Percentiles rank a stretch among this genome's conserved stretches.
Conservation (phyloP, 345 rosid species). For the Boechera stricta region DNA sequence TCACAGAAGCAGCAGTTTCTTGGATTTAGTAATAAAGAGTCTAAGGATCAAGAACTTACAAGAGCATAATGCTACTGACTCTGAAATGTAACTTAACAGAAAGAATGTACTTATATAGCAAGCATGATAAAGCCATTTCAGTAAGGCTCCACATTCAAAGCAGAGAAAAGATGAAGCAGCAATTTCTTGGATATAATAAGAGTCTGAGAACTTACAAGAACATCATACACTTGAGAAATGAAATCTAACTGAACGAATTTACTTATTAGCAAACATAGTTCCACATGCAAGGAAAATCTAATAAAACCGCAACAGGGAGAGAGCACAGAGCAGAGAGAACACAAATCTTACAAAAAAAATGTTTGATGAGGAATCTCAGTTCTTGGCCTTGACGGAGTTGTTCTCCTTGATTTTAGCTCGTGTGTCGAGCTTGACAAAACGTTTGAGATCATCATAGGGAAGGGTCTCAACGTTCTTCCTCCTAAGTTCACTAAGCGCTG, state of each 20-base stretch:
- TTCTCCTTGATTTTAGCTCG: slow-evolving; percentile 84
- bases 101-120: background rate
- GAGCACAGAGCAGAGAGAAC: slow-evolving; percentile 1
- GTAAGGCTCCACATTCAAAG: background rate
- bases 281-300: background rate
- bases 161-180: background rate
- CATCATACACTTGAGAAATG: slow-evolving; percentile 5
- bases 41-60: slow-evolving; percentile 1
- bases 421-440: slow-evolving; percentile 86
- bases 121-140: background rate
- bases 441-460: slow-evolving; percentile 75
- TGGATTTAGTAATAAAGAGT: background rate
- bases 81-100: slow-evolving; percentile 2
- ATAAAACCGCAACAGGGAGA: background rate
- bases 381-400: slow-evolving; percentile 86
- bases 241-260: background rate
- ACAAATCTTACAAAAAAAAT: background rate
- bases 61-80: slow-evolving; percentile 4
- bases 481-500: slow-evolving; percentile 78
- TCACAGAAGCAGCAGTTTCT: slow-evolving; percentile 8
- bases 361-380: slow-evolving; percentile 32
- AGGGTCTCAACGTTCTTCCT: slow-evolving; percentile 68
- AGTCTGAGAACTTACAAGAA: background rate
- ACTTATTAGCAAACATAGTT: background rate
- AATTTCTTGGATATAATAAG: background rate